Conservation (phyloP, 371 early-diverging fungal species). For the Rhizopus microsporus region DNA sequence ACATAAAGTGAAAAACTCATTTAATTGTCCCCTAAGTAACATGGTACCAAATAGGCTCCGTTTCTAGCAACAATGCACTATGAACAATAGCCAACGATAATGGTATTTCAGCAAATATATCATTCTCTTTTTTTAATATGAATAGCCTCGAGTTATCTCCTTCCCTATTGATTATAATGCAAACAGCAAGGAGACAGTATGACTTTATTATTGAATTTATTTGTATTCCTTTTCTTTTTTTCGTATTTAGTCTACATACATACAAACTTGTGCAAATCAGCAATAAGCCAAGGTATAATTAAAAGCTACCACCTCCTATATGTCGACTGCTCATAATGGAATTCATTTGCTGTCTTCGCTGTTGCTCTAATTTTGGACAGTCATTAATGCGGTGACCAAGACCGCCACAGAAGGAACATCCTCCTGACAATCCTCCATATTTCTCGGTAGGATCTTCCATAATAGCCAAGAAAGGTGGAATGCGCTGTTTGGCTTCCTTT, state of each 20-base stretch:
- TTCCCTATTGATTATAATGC: too few species aligned
- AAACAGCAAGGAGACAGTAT: too few species aligned
- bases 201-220: too few species aligned
- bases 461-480: constrained; percentile 86
- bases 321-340: constrained; percentile 43
- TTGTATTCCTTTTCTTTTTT: too few species aligned
- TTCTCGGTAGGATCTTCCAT: constrained; percentile 89
- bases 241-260: not conserved
- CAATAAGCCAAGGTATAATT: constrained; percentile 7
- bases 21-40: too few species aligned
- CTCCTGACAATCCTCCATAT: constrained; percentile 72
- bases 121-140: too few species aligned
- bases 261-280: not conserved
- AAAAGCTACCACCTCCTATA: constrained; percentile 44
- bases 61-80: too few species aligned
- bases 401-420: constrained; percentile 95
- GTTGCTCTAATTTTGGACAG: constrained; percentile 85
- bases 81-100: too few species aligned
- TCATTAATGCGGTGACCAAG: constrained; percentile 92
- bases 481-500: constrained; percentile 89
- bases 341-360: constrained; percentile 63
- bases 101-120: too few species aligned
- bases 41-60: too few species aligned
- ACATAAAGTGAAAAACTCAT: too few species aligned
- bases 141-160: too few species aligned